Evolutionary conservation across 345 rosid species (phyloP), one percentile per base, ranked within the genome.

Genomic region (Melastoma malabathricum): DNA sequence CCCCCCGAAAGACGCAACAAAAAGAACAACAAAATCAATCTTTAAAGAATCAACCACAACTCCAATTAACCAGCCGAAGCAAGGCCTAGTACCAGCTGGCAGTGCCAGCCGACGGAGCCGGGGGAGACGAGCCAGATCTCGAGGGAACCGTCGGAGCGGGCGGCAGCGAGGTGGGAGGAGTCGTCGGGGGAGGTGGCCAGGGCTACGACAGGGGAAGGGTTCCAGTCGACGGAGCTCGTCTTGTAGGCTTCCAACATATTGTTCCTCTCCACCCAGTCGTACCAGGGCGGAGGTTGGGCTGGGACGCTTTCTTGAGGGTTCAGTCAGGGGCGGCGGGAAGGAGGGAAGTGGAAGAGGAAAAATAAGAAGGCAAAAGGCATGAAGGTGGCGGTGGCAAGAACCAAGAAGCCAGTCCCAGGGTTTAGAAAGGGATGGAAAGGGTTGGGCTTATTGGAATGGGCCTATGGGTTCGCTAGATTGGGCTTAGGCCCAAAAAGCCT

Each of bases 101-200:
- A 76, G 90, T 90, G 96, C 98, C 98, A 90, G 51, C 96, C 92
- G 46, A 84, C 81, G 46, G 96, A 74, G 57, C 96, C 94, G 23
- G 96, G 92, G 43, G 94, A 84, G 15, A 90, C 94, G 10, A 86
- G 94, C 98, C 98, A 86, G 74, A 90, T 78, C 83, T 90, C 98
- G 13, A 90, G 83, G 18, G 98, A 80, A 60, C 96, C 89, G 59
- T 86, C 94, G 51, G 86, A 89, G 45, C 97, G 89, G 41, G 93
- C 89, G 6, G 95, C 89, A 3, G 95, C 95, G 56, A 84, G 80
- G 60, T 72, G 89, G 13, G 81, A 34, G 41, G 41, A 79, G 48
- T 72, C 78, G 55, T 89, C 95, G 34, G 68, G 61, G 69, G 93
- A 80, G 47, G 87, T 75, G 54, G 93, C 87, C 56, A 89, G 80